Base-by-base conservation (phyloP, 1,284 basidiomycete genomes). In the Heterobasidion parviporum region DNA sequence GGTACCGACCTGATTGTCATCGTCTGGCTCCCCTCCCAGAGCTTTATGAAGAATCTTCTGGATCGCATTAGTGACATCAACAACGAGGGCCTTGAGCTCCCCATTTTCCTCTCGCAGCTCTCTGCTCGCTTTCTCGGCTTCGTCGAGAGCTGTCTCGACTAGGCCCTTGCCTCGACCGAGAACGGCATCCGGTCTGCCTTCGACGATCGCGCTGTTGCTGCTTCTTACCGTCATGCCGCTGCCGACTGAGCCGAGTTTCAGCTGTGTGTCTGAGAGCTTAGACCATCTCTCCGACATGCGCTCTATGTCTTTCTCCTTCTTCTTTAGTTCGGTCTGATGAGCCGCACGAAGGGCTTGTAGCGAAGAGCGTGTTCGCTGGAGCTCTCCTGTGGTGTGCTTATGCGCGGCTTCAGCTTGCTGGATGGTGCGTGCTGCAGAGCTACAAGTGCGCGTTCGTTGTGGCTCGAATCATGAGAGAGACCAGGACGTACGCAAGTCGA, bases 221-320 rank as follows among this genome's bases (percentile, higher is more conserved):
- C 78, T 81, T 34, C 67, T 72, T 2, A 47, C n/a, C 47, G 64
- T 67, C 60, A 88, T 69, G 10, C 85, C 83, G 52, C 78, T 76
- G 6, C 74, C 67, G 0, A 71, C 62, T 3, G 59, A 52, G 63
- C 65, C 56, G 64, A 79, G 71, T 64, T 81, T 86, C 2, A 78
- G 68, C 66, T 92, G 89, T 16, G 78, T 71, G 59, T 87, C 88
- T 6, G 80, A 72, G 15, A 93, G 67, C 65, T 85, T 91, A 20
- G 77, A 73, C 82, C 90, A 89, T 60, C 85, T 84, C 44, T 89
- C 88, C n/a, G 82, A 64, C 62, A 90, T 83, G 33, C 84, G 80
- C 63, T 94, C 92, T 34, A 88, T 71, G 55, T 94, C 91, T 61
- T 86, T 84, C 63, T 96, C 92, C 61, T 79, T 79, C 71, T 85